phyloP scores from a whole-genome alignment of 345 rosid genomes.

The Pistacia vera region DNA sequence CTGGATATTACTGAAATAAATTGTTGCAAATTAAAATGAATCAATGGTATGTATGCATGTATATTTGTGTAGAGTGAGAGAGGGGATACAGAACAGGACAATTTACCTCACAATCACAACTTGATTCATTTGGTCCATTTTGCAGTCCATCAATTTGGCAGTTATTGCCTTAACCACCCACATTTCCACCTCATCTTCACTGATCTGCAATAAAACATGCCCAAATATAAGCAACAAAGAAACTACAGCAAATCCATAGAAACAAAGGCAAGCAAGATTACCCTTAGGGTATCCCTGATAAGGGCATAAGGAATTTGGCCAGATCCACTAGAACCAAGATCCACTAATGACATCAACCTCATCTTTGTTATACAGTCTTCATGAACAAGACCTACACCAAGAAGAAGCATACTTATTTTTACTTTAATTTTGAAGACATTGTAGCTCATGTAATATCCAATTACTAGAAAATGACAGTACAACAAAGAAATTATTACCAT shows the following conservation, averaged over 20 bases:
- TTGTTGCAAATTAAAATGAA: no score
- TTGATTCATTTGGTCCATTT: slow-evolving; percentile 95
- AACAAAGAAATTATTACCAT: slow-evolving; percentile 48
- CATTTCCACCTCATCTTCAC: slow-evolving; percentile 76
- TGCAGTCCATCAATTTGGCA: slow-evolving; percentile 74
- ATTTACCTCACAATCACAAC: slow-evolving; percentile 34
- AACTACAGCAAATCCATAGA: slow-evolving; percentile 5
- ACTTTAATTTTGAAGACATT: background rate
- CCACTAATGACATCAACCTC: slow-evolving; percentile 82
- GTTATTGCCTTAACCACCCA: slow-evolving; percentile 93
- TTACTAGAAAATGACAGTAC: background rate
- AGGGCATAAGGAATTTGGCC: slow-evolving; percentile 63
- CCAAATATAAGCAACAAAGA: slow-evolving; percentile 9
- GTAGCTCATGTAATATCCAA: background rate
- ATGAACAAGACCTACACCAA: slow-evolving; percentile 67
- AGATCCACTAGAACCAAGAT: slow-evolving; percentile 68
- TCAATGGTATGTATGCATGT: no score
- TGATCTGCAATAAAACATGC: slow-evolving; percentile 43
- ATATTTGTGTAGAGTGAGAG: no score
- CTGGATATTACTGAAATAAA: no score
- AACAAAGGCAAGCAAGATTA: background rate
- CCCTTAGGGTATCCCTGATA: slow-evolving; percentile 74
- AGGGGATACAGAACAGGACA: no score
- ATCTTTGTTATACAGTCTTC: slow-evolving; percentile 87
- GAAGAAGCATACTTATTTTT: slow-evolving; percentile 2